A percentile compares a stretch with the other conserved stretches of the same genome.
These are phyloP conservation scores for Trichoderma sp. DNA, from an alignment of 2,329 filamentous ascomycete genomes.

Conservation along the genomic window DNA sequence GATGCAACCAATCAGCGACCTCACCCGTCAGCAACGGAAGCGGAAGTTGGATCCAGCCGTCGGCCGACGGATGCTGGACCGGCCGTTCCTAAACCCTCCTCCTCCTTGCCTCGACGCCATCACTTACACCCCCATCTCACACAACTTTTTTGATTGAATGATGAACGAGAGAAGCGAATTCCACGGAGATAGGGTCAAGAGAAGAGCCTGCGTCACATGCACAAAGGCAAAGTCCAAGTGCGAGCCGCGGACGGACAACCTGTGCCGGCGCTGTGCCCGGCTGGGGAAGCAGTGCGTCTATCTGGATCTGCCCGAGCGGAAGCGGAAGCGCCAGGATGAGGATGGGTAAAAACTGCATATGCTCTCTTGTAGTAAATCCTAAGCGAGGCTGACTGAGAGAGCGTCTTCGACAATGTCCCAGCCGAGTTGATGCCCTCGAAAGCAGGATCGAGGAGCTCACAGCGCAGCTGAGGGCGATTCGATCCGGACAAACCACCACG, in stretches of 20 bases:
- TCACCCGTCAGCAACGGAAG: constrained; percentile 12
- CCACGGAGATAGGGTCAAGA: constrained; percentile 4
- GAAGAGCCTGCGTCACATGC: constrained; percentile 28
- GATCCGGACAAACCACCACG: background rate
- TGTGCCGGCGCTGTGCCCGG: constrained; percentile 26
- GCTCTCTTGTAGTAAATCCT: background rate
- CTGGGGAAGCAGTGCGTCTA: constrained; percentile 27
- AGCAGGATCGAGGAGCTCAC: constrained; percentile 12
- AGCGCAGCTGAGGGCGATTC: background rate
- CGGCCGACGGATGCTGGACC: constrained; percentile 21
- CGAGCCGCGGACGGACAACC: constrained; percentile 9
- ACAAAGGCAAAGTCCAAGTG: constrained; percentile 27
- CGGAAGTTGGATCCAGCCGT: background rate
- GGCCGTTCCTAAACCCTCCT: constrained; percentile 7
- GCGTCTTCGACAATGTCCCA: background rate
- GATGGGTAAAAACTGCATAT: constrained; percentile 2
- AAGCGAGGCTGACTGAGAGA: background rate
- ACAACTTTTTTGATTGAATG: background rate
- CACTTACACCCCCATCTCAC: background rate
- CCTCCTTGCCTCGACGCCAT: background rate
- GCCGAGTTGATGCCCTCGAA: constrained; percentile 25
- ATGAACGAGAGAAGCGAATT: background rate
- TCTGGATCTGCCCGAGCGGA: constrained; percentile 26
- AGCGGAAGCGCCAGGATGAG: constrained; percentile 9
- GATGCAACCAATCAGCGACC: background rate